Evolutionary conservation across 176 grass and related monocot genomes (phyloP), one percentile per base, ranked within the genome.

Genomic region (Bolboschoenus planiculmis): DNA sequence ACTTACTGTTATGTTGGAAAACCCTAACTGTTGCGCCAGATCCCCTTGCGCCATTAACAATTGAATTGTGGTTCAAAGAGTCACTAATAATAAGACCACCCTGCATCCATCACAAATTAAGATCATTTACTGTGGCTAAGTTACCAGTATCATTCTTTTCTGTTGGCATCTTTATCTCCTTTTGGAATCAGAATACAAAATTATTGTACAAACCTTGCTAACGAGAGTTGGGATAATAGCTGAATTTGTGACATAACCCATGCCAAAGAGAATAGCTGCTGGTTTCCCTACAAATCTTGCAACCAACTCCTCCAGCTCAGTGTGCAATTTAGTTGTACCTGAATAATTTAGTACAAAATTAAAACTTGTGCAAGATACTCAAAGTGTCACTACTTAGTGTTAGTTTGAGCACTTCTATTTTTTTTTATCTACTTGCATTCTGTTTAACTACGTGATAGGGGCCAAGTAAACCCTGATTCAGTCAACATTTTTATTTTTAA

Each of bases 1-100:
- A 75, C 94, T 91, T 92, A 97, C 94, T 97, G 87, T 94, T 97
- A 84, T 97, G 90, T 89, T 97, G 94, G 84, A 94, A 94, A 83
- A 97, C 92, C 21, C 73, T 85, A 59, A 97, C 92, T 76, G 92
- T 89, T 48, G 94, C 92, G 57, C 92, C 88, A 75, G 94, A 94
- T 80, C 94, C 94, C 36, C 92, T 88, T 50, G 94, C 92, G 58
- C 92, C 94, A 89, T 94, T 94, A 65, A 97, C 92, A 83, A 97
- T 94, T 63, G 94, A 97, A 87, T 91, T 97, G 88, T 97, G 94
- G 80, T 97, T 97, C 81, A 97, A 83, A 23, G 94, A 94, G 77
- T 97, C 92, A 54, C 94, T 97, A 78, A 94, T 94, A 86, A 97
- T 94, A 55, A 97, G 71, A 8, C 94, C 83, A 35, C 94, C 92